phyloP scores from a whole-genome alignment of 805 yeast genomes.

The Ogataea trehalophila region DNA sequence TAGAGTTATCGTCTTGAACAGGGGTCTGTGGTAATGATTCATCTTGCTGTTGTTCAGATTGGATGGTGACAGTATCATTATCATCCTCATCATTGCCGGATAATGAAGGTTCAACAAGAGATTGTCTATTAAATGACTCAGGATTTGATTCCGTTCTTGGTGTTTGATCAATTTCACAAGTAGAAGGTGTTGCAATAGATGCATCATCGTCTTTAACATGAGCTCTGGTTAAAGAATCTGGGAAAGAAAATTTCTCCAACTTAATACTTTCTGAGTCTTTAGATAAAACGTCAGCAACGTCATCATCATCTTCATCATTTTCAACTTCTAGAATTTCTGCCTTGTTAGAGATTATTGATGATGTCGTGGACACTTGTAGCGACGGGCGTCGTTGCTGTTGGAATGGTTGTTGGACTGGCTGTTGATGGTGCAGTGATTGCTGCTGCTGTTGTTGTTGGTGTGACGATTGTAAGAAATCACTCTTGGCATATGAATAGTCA shows the following conservation, averaged over 20 bases:
- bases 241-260: slow-evolving; percentile 17
- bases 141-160: not conserved
- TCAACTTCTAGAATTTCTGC: not conserved
- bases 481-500: slow-evolving; percentile 7
- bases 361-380: not conserved
- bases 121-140: too few relatives aligned
- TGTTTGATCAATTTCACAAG: not conserved
- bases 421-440: not conserved
- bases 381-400: not conserved
- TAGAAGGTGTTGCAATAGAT: not conserved
- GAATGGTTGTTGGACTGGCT: not conserved
- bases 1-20: too few relatives aligned
- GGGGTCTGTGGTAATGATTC: too few relatives aligned
- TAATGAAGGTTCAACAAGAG: too few relatives aligned
- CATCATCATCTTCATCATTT: not conserved
- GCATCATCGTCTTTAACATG: not conserved
- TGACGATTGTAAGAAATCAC: slow-evolving; percentile 2
- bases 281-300: too few relatives aligned
- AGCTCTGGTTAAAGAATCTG: not conserved
- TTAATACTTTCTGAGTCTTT: slow-evolving; percentile 2
- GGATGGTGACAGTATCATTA: too few relatives aligned
- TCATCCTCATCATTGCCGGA: too few relatives aligned
- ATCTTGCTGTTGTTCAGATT: too few relatives aligned
- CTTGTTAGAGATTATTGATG: not conserved
- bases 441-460: not conserved